Evolutionary conservation across 2,329 filamentous ascomycete genomes (phyloP).

Genomic region (Epicoccum nigrum): DNA sequence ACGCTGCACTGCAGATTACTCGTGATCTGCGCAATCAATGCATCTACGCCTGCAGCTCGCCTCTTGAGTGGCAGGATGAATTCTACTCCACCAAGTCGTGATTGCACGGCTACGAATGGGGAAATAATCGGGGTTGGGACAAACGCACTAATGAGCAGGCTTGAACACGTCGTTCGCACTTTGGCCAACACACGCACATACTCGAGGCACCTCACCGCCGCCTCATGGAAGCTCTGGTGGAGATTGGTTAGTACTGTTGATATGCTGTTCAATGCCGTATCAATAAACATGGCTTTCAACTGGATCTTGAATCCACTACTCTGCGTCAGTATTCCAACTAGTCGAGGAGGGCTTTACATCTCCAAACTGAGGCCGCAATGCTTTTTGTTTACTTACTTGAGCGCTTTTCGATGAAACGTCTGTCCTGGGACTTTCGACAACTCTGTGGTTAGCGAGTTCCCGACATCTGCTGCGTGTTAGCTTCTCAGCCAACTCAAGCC

Average conservation of each 20-base stretch:
- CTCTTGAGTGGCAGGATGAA: conserved; percentile 19
- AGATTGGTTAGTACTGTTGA: conserved; percentile 75
- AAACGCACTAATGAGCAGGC: conserved; percentile 65
- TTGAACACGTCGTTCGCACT: conserved; percentile 61
- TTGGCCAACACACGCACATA: conserved; percentile 66
- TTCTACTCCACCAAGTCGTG: conserved; percentile 13
- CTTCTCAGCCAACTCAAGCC: background rate
- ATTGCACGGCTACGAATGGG: conserved; percentile 12
- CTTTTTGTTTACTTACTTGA: conserved; percentile 59
- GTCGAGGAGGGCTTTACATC: background rate
- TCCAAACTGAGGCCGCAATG: background rate
- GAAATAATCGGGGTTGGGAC: conserved; percentile 4
- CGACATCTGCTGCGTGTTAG: conserved; percentile 55
- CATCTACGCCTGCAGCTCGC: conserved; percentile 9
- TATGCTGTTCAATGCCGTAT: conserved; percentile 76
- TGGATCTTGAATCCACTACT: conserved; percentile 77
- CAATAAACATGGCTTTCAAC: conserved; percentile 82
- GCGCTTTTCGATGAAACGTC: conserved; percentile 78
- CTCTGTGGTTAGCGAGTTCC: conserved; percentile 80
- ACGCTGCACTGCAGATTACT: conserved; percentile 21
- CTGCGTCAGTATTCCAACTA: conserved; percentile 13
- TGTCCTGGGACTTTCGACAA: conserved; percentile 73
- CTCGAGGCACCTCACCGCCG: conserved; percentile 74
- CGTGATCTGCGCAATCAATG: conserved; percentile 21
- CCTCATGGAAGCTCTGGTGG: conserved; percentile 74